Evolutionary conservation across 257 asterid species (phyloP).

Genomic region (Coffea eugenioides): DNA sequence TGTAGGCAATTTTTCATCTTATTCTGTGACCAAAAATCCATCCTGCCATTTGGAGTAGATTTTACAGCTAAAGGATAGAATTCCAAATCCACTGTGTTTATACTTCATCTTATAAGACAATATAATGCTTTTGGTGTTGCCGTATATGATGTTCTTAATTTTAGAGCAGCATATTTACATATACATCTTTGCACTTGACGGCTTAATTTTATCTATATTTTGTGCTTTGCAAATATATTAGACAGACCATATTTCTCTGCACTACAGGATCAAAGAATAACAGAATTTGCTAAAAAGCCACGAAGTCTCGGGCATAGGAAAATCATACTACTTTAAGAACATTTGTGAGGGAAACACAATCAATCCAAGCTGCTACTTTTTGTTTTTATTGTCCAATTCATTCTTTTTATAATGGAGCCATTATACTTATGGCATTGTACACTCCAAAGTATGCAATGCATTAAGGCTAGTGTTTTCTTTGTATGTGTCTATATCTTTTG

Average conservation of each 20-base stretch:
- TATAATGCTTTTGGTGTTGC: background rate
- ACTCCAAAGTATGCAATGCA: background rate
- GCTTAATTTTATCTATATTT: background rate
- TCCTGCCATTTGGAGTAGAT: background rate
- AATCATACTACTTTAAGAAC: background rate
- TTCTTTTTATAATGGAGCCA: background rate
- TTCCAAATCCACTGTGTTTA: background rate
- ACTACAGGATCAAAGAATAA: background rate
- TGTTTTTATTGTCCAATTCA: background rate
- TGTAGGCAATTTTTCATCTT: background rate
- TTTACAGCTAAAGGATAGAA: background rate
- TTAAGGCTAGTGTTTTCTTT: background rate
- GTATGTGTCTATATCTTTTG: background rate
- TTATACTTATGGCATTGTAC: background rate
- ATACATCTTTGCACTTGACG: too few relatives aligned
- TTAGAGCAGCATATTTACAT: background rate
- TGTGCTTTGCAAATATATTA: background rate
- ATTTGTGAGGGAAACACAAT: background rate
- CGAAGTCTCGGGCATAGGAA: background rate
- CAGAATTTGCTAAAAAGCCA: background rate
- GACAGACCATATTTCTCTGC: background rate
- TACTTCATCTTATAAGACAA: background rate
- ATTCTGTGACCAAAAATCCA: background rate
- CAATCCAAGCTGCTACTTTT: background rate
- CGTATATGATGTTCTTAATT: background rate